Base-by-base conservation (phyloP, 208 protist species). In the Leishmania arabica region DNA sequence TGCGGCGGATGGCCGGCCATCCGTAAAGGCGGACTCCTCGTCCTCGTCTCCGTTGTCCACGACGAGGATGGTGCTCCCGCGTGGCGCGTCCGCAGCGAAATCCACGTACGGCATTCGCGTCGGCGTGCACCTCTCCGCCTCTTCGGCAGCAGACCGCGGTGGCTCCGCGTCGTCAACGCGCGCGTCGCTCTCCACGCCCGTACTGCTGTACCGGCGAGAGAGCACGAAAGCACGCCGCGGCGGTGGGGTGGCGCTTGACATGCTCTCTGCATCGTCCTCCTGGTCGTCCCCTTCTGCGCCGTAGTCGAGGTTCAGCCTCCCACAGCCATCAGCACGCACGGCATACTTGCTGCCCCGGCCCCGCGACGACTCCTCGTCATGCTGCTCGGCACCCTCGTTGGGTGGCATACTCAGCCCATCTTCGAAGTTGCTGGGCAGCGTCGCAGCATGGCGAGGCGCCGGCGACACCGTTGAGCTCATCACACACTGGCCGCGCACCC, bases 191-290 rank as follows among this genome's bases (percentile, higher is more conserved):
- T 27, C 49, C 51, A 34, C 42, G 68, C 68, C 70, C 2, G 71
- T 54, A 45, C 53, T 62, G 34, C 83, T 82, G 86, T 56, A 83
- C 7, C 77, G 77, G 9, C 82, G 82, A 17, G 90, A 85, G 45
- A 93, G 84, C 73, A 93, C 86, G 73, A 93, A 90, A 51, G 90
- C 87, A 3, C 82, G 85, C 11, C 90, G 90, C 19, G 88, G 90
- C 24, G 87, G 90, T 31, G 90, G 90, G 13, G 88, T 93, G 42
- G 45, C 49, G 40, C 78, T 75, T 21, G 31, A 66, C 37, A 19
- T 51, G 42, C 73, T 49, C 34, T 31, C 54, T 27, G 24, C 68
- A 73, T 54, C 68, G n/a, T 53, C 40, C 21, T 15, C 37, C 45
- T 71, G 27, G 31, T 64, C 8, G 24, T 72, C 37, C 45, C 66